Evolutionary conservation across 768 basidiomycete genomes (phyloP).

Genomic region (Boletus subparvulus): DNA sequence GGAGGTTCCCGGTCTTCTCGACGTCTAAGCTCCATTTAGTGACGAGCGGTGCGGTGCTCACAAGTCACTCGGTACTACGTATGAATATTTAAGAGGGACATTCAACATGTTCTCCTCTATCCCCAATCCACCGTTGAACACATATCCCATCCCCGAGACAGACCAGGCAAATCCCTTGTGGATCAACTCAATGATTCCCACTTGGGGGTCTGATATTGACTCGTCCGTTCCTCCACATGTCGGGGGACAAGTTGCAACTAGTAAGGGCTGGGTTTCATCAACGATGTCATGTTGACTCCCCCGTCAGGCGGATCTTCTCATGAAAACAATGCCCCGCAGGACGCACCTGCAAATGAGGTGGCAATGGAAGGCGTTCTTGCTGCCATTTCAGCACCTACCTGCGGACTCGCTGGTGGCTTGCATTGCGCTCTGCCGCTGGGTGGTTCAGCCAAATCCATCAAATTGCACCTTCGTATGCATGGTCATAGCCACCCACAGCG

Average conservation of each 20-base stretch:
- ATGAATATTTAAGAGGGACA: background rate
- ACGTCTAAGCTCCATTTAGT: too few species aligned
- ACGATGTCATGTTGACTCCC: background rate
- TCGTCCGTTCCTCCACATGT: background rate
- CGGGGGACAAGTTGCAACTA: background rate
- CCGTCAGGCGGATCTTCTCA: background rate
- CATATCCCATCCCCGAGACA: background rate
- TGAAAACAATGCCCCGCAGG: background rate
- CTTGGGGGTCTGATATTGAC: background rate
- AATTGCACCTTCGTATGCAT: conserved; percentile 14
- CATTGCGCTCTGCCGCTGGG: conserved; percentile 6
- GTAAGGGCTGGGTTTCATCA: background rate
- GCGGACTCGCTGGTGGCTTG: conserved; percentile 5
- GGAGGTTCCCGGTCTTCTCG: too few species aligned
- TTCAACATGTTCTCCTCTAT: background rate
- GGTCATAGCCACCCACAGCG: conserved; percentile 9
- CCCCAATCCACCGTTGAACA: background rate
- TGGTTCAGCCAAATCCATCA: conserved; percentile 6
- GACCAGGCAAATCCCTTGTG: background rate
- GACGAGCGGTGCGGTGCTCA: too few species aligned
- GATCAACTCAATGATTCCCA: background rate
- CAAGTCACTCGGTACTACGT: too few species aligned
- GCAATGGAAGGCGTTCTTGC: background rate
- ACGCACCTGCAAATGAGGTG: background rate
- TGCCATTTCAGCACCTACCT: background rate